Percentiles rank a stretch among this genome's conserved stretches.
Evolutionary conservation across 371 early-diverging fungal species (phyloP).

Genomic region (Rhizopus arrhizus): DNA sequence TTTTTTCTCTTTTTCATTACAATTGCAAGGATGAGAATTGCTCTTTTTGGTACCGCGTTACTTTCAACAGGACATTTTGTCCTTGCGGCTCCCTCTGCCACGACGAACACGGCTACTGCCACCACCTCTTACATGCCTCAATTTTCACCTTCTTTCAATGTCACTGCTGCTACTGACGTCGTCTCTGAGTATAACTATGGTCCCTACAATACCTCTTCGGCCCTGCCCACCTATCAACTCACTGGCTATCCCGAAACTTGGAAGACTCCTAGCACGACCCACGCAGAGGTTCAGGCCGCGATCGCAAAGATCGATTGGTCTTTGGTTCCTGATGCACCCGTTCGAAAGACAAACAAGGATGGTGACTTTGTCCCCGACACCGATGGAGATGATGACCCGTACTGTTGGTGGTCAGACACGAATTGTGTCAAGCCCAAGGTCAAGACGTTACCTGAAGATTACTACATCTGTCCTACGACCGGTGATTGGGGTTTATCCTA

Average conservation of each 20-base stretch:
- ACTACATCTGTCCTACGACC: conserved; percentile 19
- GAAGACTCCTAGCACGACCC: conserved; percentile 29
- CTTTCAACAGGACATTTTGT: not conserved
- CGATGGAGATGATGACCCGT: conserved; percentile 26
- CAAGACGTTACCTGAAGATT: conserved; percentile 24
- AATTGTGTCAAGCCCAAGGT: conserved; percentile 30
- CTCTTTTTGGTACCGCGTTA: conserved; percentile 8
- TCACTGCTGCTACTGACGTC: conserved; percentile 10
- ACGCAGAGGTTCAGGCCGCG: conserved; percentile 40
- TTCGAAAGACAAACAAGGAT: conserved; percentile 20
- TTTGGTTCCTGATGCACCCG: conserved; percentile 42
- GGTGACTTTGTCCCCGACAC: conserved; percentile 22
- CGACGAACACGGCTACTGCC: not conserved
- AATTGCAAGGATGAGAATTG: conserved; percentile 13
- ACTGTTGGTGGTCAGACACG: conserved; percentile 36
- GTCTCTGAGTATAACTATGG: conserved; percentile 16
- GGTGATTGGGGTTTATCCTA: conserved; percentile 39
- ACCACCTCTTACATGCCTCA: conserved; percentile 13
- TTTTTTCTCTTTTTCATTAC: conserved; percentile 1
- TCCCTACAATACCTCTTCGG: conserved; percentile 10
- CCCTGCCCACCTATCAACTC: conserved; percentile 7
- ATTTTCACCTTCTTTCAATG: conserved; percentile 10
- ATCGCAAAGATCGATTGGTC: conserved; percentile 45
- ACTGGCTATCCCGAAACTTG: conserved; percentile 43
- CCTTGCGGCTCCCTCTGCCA: not conserved